Conservation (phyloP, 441 rosid genomes). For the Viola pubescens region DNA sequence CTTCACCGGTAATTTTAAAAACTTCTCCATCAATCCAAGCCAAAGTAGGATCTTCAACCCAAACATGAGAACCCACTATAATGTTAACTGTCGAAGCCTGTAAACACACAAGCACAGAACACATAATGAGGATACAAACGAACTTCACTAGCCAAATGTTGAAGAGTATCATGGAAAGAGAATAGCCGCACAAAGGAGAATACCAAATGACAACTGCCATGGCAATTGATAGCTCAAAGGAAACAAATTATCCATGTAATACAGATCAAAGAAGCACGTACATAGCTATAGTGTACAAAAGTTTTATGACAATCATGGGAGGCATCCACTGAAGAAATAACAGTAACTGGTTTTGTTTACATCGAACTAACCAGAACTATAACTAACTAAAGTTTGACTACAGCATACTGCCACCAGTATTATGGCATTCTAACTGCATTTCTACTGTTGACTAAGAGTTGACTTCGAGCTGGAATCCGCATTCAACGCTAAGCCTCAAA, state of each 20-base stretch:
- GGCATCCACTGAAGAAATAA: background rate
- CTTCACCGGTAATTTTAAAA: constrained; percentile 60
- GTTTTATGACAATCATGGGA: background rate
- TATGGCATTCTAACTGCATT: background rate
- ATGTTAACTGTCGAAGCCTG: constrained; percentile 87
- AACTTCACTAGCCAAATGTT: background rate
- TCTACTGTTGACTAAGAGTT: constrained; percentile 8
- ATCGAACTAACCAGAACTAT: background rate
- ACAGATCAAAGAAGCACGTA: background rate
- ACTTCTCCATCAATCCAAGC: constrained; percentile 99
- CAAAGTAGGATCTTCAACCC: constrained; percentile 83
- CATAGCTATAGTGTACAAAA: background rate
- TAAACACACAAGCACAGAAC: constrained; percentile 20
- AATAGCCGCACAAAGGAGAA: background rate
- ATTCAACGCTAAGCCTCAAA: background rate
- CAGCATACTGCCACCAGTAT: background rate
- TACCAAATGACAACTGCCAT: background rate
- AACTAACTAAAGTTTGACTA: constrained; percentile 2
- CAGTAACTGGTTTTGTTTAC: background rate
- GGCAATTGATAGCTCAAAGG: background rate
- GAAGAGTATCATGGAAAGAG: background rate
- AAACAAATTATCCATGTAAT: background rate
- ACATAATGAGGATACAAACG: background rate
- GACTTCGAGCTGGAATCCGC: background rate
- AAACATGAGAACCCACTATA: constrained; percentile 95